Evolutionary conservation across 257 asterid genomes (phyloP), one percentile per base, ranked within the genome.

Genomic region (Forsythia viridissima): DNA sequence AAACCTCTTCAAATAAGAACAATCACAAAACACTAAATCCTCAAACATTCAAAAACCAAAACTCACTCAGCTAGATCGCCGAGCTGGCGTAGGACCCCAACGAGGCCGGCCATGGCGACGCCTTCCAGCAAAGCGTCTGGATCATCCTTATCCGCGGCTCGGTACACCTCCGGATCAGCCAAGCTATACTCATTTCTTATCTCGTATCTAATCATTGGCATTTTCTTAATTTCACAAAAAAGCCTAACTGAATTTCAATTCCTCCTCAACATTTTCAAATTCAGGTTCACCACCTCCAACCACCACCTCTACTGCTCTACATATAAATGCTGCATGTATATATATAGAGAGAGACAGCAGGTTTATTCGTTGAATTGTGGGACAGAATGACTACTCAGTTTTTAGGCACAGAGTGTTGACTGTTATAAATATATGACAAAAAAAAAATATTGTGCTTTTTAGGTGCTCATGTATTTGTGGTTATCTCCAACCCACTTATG

Each of bases 41-140:
- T 41, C 0, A 12, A 24, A 10, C 8, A 24, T 9, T 8, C 0
- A 24, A 11, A 74, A 61, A 66, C 7, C 2, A 30, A 71, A 48
- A 88, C 96, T 88, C 70, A 94, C 99, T 93, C 97, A 3, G 98
- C 97, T 8, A 95, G 96, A 91, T 95, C 99, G 11, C 99, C 98
- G 43, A 95, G 97, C 93, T 95, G 98, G 76, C 99, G 98, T 73
- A 95, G 91, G 80, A 93, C 88, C n/a, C 99, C 99, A 69, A 95
- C 98, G 76, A 95, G 88, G n/a, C 97, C 97, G 69, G 98, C 98
- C 97, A 95, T 93, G 82, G 98, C 97, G 72, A 95, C 96, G 76
- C 97, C 99, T 88, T 95, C 99, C 41, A 93, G 97, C 73, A 95
- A 70, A 81, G 97, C 98, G 90, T 95, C 98, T 18, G 99, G 99